These are phyloP conservation scores for Pseudogymnoascus sp. DNA, from an alignment of 2,329 filamentous ascomycete species.

Conservation along the genomic window DNA sequence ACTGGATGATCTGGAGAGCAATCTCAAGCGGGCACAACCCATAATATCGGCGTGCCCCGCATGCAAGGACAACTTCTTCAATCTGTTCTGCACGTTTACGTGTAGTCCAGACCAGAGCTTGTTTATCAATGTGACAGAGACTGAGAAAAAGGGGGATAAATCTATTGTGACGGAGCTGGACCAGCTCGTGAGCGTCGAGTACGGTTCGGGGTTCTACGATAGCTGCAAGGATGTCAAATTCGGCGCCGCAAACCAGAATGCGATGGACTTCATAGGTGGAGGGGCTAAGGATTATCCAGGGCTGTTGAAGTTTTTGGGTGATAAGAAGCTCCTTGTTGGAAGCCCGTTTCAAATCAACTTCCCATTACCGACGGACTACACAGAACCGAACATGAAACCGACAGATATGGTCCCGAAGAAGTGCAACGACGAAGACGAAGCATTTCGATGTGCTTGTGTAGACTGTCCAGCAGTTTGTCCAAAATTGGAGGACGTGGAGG, in stretches of 20 bases:
- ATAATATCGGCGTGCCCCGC: constrained; percentile 92
- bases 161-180: constrained; percentile 79
- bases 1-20: constrained; percentile 72
- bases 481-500: constrained; percentile 66
- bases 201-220: constrained; percentile 82
- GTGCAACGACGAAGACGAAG: constrained; percentile 82
- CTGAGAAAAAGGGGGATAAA: constrained; percentile 49
- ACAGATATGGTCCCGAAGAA: constrained; percentile 68
- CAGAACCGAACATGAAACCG: constrained; percentile 63
- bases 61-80: constrained; percentile 97
- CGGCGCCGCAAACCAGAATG: constrained; percentile 83
- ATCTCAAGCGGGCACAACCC: constrained; percentile 77
- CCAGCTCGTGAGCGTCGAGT: constrained; percentile 77
- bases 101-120: constrained; percentile 95
- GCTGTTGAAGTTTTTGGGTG: constrained; percentile 84
- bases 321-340: constrained; percentile 77
- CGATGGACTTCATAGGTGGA: constrained; percentile 93
- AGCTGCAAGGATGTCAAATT: constrained; percentile 99
- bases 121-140: constrained; percentile 86
- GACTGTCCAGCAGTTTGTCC: constrained; percentile 87
- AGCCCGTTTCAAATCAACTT: constrained; percentile 99
- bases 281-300: constrained; percentile 84
- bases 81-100: constrained; percentile 95
- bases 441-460: constrained; percentile 85
- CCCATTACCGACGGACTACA: constrained; percentile 50